These are phyloP conservation scores for Capsicum pubescens DNA, from an alignment of 257 asterid genomes.

Conservation along the genomic window DNA sequence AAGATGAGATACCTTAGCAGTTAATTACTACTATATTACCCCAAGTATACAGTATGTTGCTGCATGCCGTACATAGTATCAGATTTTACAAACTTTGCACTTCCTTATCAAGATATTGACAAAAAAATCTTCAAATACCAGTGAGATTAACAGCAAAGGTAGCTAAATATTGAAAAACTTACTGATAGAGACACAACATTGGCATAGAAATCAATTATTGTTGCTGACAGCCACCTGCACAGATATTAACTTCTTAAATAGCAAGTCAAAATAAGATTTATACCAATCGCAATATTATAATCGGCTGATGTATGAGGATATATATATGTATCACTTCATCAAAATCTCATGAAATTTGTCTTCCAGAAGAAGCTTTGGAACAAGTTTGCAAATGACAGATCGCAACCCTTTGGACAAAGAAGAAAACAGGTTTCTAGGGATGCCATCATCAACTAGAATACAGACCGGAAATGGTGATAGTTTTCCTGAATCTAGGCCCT, in stretches of 20 bases:
- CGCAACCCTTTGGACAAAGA: not conserved
- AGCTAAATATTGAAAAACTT: slow-evolving; percentile 34
- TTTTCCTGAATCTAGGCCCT: slow-evolving; percentile 1
- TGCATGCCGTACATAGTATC: not conserved
- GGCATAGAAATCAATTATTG: slow-evolving; percentile 71
- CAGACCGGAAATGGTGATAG: not conserved
- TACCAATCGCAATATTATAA: not conserved
- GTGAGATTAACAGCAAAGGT: not conserved
- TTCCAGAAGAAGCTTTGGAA: not conserved
- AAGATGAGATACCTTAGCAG: not conserved
- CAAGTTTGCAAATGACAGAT: not conserved
- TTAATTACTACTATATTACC: not conserved
- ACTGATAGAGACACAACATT: slow-evolving; percentile 68
- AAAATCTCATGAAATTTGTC: not conserved
- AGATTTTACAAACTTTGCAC: not conserved
- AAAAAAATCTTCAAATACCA: slow-evolving; percentile 19
- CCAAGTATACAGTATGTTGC: not conserved
- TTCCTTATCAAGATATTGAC: slow-evolving; percentile 3
- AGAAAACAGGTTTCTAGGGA: not conserved
- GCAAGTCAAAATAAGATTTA: slow-evolving; percentile 5
- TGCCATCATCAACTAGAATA: not conserved
- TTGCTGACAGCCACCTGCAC: slow-evolving; percentile 80
- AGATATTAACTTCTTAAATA: slow-evolving; percentile 29
- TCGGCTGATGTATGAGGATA: not conserved
- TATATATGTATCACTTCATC: slow-evolving; percentile 10